Base-by-base conservation (phyloP, 202 grass and related monocot species). In the Elaeis oleifera region DNA sequence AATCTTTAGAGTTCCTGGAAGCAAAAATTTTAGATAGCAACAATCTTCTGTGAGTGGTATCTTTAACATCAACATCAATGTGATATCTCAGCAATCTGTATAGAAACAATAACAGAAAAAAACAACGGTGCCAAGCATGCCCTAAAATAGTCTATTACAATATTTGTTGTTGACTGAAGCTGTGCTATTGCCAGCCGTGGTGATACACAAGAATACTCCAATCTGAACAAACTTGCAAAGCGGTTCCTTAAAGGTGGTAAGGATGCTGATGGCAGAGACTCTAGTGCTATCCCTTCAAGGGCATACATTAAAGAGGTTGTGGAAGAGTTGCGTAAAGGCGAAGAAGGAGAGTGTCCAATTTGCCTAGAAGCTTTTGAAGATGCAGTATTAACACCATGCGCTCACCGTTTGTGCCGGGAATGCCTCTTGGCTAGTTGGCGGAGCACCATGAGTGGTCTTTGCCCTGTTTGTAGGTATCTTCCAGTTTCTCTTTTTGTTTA, bases 311-410 rank as follows among this genome's bases (percentile, higher is more conserved):
- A 88, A 72, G 84, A 90, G 64, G 76, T 88, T 36, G 81, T 96
- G 15, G 84, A 96, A 68, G 91, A 96, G 56, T 25, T 96, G 49
- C 79, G 69, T 62, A 90, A 96, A 85, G 91, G 76, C 64, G 87
- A 90, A 56, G 65, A 71, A 72, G 87, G 91, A 73, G 87, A 90
- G 28, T 96, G 91, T 26, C 91, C 91, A 66, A 96, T 90, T 74
- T 96, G 91, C 60, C 60, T 96, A n/a, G 91, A 96, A 85, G 91
- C 87, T 23, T 89, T 88, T 58, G 91, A 96, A 79, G 91, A 96
- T 79, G 91, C 87, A 3, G 87, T 96, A 54, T 74, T 96, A 65
- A 96, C 91, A 71, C 79, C 87, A 15, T 96, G 91, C 62, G 91
- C 81, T 60, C 91, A 96, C 11, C 81, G 84, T 70, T 78, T 96